phyloP scores from a whole-genome alignment of 495 filamentous ascomycete species.

The Saxophila tyrrhenica region DNA sequence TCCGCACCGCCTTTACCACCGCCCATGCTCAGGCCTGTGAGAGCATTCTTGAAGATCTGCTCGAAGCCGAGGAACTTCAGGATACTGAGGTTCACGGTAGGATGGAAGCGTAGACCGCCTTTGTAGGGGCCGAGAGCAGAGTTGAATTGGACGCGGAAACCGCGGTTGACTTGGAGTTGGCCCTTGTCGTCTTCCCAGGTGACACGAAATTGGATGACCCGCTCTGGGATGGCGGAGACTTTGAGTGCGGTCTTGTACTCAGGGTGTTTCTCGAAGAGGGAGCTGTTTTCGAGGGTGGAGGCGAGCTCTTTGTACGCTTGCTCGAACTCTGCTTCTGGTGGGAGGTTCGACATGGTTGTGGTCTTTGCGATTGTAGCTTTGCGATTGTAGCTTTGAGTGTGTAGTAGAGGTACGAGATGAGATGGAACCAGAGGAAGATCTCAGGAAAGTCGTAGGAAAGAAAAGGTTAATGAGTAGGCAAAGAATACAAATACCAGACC shows the following conservation, averaged over 20 bases:
- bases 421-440: not conserved
- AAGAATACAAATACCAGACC: not conserved
- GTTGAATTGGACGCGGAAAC: conserved; percentile 98
- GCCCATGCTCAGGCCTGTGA: conserved; percentile 94
- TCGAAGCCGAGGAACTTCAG: conserved; percentile 98
- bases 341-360: conserved; percentile 64
- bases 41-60: conserved; percentile 99
- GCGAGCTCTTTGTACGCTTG: conserved; percentile 97
- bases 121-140: conserved; percentile 97
- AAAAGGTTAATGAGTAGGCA: not conserved
- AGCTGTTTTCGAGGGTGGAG: conserved; percentile 84
- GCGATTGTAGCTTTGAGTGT: not conserved
- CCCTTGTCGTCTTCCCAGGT: conserved; percentile 82
- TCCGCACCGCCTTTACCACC: conserved; percentile 97
- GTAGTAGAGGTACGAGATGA: not conserved
- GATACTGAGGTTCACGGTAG: conserved; percentile 90
- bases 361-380: not conserved
- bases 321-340: conserved; percentile 92
- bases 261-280: conserved; percentile 85
- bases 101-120: conserved; percentile 92
- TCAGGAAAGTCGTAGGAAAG: not conserved
- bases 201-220: conserved; percentile 93
- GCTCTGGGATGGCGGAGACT: conserved; percentile 86
- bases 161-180: conserved; percentile 84
- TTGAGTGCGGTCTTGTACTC: conserved; percentile 85